Conservation (phyloP, 192 early-diverging fungal genomes). For the Linnemannia elongata region DNA sequence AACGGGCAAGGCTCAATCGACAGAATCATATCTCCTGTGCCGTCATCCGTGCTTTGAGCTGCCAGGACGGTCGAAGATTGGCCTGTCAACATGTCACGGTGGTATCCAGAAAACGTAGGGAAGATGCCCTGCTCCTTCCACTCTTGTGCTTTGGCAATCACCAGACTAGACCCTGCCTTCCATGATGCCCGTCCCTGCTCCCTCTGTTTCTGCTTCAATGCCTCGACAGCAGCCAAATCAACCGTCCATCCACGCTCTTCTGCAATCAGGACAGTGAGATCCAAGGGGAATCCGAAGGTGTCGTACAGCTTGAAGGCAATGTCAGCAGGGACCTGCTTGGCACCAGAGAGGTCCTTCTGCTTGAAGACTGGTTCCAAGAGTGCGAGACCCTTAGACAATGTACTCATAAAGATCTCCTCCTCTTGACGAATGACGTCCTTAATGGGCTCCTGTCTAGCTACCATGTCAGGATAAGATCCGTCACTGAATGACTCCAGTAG, state of each 20-base stretch:
- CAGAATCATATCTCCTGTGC: conserved; percentile 58
- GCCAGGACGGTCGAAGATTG: conserved; percentile 49
- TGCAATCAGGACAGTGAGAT: conserved; percentile 67
- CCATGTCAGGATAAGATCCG: conserved; percentile 60
- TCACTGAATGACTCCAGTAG: conserved; percentile 57
- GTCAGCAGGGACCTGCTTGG: conserved; percentile 56
- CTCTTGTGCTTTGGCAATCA: conserved; percentile 23
- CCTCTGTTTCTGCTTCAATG: conserved; percentile 59
- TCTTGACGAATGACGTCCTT: conserved; percentile 61
- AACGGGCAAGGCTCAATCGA: conserved; percentile 71
- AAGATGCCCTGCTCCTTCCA: conserved; percentile 54
- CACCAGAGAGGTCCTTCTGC: conserved; percentile 46
- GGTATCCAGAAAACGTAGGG: conserved; percentile 68
- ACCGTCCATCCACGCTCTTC: conserved; percentile 70
- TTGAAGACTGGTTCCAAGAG: conserved; percentile 61
- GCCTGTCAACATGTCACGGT: conserved; percentile 55
- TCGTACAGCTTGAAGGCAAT: conserved; percentile 70
- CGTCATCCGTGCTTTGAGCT: conserved; percentile 49
- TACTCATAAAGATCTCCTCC: conserved; percentile 62
- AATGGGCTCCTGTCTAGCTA: conserved; percentile 55
- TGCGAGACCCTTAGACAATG: conserved; percentile 62
- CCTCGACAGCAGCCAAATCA: conserved; percentile 61
- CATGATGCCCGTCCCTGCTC: conserved; percentile 63
- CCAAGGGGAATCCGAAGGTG: conserved; percentile 72
- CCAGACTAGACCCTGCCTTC: conserved; percentile 51